These are phyloP conservation scores for Apiotrichum siamense DNA, from an alignment of 1,284 basidiomycete genomes.

Conservation along the genomic window DNA sequence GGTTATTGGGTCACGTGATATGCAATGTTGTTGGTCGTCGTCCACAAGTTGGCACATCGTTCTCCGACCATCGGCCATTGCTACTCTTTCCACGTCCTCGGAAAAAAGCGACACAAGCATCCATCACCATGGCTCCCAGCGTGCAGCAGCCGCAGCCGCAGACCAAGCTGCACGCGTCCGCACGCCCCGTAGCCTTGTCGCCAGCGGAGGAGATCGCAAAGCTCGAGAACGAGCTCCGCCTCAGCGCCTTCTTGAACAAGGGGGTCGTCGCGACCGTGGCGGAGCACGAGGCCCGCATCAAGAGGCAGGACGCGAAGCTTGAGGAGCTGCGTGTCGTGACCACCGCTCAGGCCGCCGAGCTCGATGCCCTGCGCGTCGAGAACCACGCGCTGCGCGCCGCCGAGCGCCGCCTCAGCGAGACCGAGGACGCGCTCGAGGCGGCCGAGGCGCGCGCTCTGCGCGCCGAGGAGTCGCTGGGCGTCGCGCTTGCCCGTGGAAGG, in stretches of 20 bases:
- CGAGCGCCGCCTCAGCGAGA: slow-evolving; percentile 26
- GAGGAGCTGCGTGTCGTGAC: slow-evolving; percentile 30
- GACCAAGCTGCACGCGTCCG: background rate
- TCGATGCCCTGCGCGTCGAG: slow-evolving; percentile 35
- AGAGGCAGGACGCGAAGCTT: too few species aligned
- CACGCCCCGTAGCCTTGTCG: background rate
- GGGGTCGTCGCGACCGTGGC: slow-evolving; percentile 34
- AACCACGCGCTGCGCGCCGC: slow-evolving; percentile 31
- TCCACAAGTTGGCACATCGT: too few species aligned
- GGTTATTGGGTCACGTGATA: too few species aligned
- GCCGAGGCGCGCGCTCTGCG: slow-evolving; percentile 1
- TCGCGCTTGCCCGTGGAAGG: too few species aligned
- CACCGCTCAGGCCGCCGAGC: slow-evolving; percentile 22
- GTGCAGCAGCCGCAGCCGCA: background rate
- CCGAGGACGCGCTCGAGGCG: slow-evolving; percentile 29
- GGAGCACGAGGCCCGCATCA: slow-evolving; percentile 35
- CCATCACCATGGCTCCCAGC: background rate
- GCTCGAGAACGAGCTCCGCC: slow-evolving; percentile 31
- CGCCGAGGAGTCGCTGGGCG: slow-evolving; percentile 2
- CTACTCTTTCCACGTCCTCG: background rate
- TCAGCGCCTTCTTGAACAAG: slow-evolving; percentile 38
- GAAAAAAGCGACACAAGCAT: too few species aligned
- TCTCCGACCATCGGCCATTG: too few species aligned
- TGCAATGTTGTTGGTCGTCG: too few species aligned
- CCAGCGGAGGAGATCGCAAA: background rate